Conservation (phyloP, 2,329 filamentous ascomycete genomes). For the Fusarium sulawesiense region DNA sequence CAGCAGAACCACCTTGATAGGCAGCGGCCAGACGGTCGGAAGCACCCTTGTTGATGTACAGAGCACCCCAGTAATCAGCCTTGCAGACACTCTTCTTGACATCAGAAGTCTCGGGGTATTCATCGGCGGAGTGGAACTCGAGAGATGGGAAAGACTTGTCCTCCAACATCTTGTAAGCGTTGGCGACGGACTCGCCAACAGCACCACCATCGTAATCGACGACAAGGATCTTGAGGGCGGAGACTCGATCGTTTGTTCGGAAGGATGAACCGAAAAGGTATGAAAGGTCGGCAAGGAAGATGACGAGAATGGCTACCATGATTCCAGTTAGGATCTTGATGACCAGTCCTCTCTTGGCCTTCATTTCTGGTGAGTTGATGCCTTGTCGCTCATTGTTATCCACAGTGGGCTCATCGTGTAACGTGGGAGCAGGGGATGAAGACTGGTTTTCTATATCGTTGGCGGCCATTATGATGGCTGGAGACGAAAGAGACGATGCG, state of each 20-base stretch:
- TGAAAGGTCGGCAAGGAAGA: conserved; percentile 43
- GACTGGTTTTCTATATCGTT: conserved; percentile 18
- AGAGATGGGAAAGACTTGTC: conserved; percentile 50
- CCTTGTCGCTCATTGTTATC: conserved; percentile 10
- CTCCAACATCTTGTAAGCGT: conserved; percentile 49
- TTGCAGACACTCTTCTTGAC: conserved; percentile 52
- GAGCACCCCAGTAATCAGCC: conserved; percentile 52
- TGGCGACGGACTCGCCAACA: conserved; percentile 49
- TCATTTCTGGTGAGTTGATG: conserved; percentile 27
- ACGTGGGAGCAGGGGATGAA: conserved; percentile 29
- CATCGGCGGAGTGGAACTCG: conserved; percentile 37
- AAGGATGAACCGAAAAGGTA: conserved; percentile 52
- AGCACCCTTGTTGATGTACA: conserved; percentile 50
- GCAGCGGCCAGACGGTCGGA: conserved; percentile 48
- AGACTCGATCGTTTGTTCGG: conserved; percentile 36
- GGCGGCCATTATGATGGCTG: not conserved
- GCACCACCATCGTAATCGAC: conserved; percentile 50
- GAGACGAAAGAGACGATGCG: not conserved
- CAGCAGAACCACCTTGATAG: conserved; percentile 40
- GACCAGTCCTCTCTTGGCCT: conserved; percentile 8
- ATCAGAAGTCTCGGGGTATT: conserved; percentile 45
- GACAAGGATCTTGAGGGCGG: conserved; percentile 46
- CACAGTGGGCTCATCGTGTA: conserved; percentile 20
- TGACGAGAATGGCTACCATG: conserved; percentile 32
- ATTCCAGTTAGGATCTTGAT: conserved; percentile 30